These are phyloP conservation scores for Cryphonectria japonica DNA, from an alignment of 2,329 filamentous ascomycete genomes.

Conservation along the genomic window DNA sequence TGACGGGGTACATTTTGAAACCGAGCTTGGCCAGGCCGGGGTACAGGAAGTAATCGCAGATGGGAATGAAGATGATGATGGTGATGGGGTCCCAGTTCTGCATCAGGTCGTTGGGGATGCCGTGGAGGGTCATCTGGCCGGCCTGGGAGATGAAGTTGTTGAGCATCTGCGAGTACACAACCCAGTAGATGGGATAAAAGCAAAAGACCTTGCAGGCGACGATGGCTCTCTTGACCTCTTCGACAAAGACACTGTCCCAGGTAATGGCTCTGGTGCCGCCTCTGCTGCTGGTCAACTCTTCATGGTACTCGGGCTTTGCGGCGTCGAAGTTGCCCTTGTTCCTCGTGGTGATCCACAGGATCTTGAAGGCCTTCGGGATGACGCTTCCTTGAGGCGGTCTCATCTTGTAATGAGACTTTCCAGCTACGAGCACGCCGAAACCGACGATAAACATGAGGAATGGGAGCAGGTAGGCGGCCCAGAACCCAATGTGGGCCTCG, in stretches of 20 bases:
- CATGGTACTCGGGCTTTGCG: constrained; percentile 67
- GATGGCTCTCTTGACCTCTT: constrained; percentile 68
- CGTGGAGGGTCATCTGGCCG: constrained; percentile 60
- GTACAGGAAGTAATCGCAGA: constrained; percentile 64
- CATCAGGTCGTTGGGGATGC: constrained; percentile 72
- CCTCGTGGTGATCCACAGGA: constrained; percentile 73
- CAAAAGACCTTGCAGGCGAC: constrained; percentile 74
- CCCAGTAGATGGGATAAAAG: constrained; percentile 68
- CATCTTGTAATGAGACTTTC: constrained; percentile 53
- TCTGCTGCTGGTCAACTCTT: constrained; percentile 71
- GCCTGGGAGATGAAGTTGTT: constrained; percentile 69
- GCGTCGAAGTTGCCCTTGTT: constrained; percentile 69
- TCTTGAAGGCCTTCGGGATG: constrained; percentile 66
- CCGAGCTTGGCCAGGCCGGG: constrained; percentile 60
- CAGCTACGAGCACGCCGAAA: constrained; percentile 53
- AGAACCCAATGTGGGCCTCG: constrained; percentile 70
- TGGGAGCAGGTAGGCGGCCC: constrained; percentile 62
- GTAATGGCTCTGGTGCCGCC: constrained; percentile 53
- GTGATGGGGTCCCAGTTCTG: constrained; percentile 70
- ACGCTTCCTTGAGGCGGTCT: constrained; percentile 63
- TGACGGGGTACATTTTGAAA: constrained; percentile 67
- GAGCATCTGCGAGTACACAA: constrained; percentile 63
- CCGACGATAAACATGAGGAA: constrained; percentile 67
- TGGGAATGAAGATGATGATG: constrained; percentile 68
- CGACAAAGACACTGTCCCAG: constrained; percentile 73